A percentile compares a stretch with the other conserved stretches of the same genome.
Conservation (phyloP, 441 rosid genomes). For the Bruguiera hainesii region DNA sequence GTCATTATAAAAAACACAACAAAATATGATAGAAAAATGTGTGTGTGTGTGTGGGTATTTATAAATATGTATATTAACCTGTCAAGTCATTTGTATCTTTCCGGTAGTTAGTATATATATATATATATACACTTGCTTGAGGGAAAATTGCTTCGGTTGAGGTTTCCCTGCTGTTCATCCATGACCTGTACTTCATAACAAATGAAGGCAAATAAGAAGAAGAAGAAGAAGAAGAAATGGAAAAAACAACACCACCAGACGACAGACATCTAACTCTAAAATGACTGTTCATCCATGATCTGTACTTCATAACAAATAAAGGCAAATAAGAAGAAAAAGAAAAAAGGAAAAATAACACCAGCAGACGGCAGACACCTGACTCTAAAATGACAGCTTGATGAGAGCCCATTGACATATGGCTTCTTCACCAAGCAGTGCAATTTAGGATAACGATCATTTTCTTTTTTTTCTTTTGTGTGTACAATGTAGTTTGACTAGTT, state of each 20-base stretch:
- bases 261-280: background rate
- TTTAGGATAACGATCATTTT: background rate
- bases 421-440: background rate
- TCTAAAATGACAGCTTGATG: background rate
- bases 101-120: background rate
- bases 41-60: too few relatives aligned
- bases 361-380: background rate
- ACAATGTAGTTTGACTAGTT: background rate
- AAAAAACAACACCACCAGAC: background rate
- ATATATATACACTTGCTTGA: background rate
- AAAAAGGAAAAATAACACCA: background rate
- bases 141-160: background rate
- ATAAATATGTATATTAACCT: too few relatives aligned
- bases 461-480: background rate
- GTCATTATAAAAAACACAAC: background rate
- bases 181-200: background rate
- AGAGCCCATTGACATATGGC: background rate
- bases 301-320: background rate
- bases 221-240: background rate
- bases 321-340: background rate
- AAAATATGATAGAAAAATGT: too few relatives aligned
- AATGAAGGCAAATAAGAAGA: too few relatives aligned
- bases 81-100: background rate
- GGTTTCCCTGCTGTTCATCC: background rate
- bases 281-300: background rate